Evolutionary conservation across 108 stramenopile species (phyloP), one percentile per base, ranked within the genome.

Genomic region (Nitzschia inconspicua): DNA sequence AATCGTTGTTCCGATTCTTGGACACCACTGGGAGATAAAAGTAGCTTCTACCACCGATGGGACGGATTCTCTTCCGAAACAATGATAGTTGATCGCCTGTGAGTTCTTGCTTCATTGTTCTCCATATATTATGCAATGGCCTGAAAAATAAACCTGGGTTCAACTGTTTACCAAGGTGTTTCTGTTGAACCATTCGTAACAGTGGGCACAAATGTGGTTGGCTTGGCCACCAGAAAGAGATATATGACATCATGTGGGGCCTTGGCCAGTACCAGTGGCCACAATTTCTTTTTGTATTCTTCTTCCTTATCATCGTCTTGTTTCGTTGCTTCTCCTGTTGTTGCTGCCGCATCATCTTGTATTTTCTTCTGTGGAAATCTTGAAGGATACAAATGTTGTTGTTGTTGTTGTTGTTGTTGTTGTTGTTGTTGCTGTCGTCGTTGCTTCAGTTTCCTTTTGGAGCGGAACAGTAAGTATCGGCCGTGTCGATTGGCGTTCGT

Each of bases 401-500:
- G 26, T 32, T 61, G 3, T 60, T 39, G 29, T 42, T 18, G 19
- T 59, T 44, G 44, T 41, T 26, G 43, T 44, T 29, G 58, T 23
- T n/a, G 19, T 18, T 47, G 41, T 48, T 31, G 4, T 48, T 25
- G 16, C 19, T 48, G 25, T 39, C 0, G 42, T 60, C 46, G 30
- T 25, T 8, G 24, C 20, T n/a, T 0, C 3, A 9, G 25, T 31
- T 35, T 10, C 22, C 16, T 5, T 44, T 65, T 26, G 16, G 46
- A 13, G 19, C 26, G 43, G 16, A 4, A 4, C 26, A 73, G 37
- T 11, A 73, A 41, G 29, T 73, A 73, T 42, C 72, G 36, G 4
- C 72, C 72, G 22, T 32, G 43, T 40, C 49, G 48, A 53, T 73
- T 73, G 16, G 65, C 64, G 24, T 29, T 42, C 0, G 59, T 48